phyloP scores from a whole-genome alignment of 495 filamentous ascomycete genomes.

The Podospora anserina region DNA sequence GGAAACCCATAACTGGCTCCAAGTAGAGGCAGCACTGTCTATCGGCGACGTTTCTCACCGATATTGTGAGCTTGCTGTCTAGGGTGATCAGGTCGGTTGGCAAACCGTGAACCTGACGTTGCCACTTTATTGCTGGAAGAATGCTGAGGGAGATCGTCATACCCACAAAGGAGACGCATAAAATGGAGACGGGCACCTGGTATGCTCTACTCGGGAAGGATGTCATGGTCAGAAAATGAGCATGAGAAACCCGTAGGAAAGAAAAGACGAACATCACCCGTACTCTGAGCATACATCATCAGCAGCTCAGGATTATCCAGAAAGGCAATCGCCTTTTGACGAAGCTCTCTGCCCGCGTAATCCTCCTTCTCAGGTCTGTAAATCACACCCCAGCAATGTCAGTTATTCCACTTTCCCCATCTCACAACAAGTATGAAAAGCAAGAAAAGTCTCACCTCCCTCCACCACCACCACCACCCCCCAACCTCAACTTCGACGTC shows the following conservation, averaged over 20 bases:
- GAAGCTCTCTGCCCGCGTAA: constrained; percentile 34
- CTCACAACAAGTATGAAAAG: neutral
- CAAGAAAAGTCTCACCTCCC: constrained; percentile 13
- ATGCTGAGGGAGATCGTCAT: constrained; percentile 29
- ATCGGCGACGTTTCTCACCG: neutral
- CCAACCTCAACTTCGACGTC: neutral
- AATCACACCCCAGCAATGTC: neutral
- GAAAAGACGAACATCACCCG: constrained; percentile 40
- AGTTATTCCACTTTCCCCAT: neutral
- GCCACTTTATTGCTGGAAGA: neutral
- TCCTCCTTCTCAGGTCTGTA: constrained; percentile 24
- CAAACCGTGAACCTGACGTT: neutral
- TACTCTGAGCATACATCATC: constrained; percentile 51
- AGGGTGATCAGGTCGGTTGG: neutral
- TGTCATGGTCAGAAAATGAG: constrained; percentile 3
- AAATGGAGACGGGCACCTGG: constrained; percentile 48
- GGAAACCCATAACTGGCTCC: too few species aligned
- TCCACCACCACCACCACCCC: constrained; percentile 14
- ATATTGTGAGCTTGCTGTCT: neutral
- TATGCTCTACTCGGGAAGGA: constrained; percentile 33
- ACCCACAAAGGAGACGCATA: constrained; percentile 49
- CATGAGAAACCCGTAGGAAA: neutral
- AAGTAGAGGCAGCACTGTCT: neutral
- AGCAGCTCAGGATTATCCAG: constrained; percentile 51
- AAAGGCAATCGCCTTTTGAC: constrained; percentile 42